These are phyloP conservation scores for Cryoendolithus antarcticus DNA, from an alignment of 2,329 filamentous ascomycete genomes.

Conservation along the genomic window DNA sequence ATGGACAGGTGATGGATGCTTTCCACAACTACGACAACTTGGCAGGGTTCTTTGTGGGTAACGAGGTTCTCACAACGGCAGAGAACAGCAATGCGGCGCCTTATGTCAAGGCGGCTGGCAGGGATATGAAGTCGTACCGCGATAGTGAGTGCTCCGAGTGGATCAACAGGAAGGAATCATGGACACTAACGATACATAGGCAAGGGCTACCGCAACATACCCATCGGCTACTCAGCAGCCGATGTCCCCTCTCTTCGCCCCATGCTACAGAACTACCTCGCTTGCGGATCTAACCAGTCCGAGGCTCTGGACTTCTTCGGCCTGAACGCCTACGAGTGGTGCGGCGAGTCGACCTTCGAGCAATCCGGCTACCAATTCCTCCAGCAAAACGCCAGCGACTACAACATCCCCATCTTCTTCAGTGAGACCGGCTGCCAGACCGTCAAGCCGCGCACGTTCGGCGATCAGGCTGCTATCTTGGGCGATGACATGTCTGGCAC, in stretches of 20 bases:
- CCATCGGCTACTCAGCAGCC: conserved; percentile 76
- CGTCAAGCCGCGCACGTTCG: conserved; percentile 48
- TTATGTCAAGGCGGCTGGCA: conserved; percentile 68
- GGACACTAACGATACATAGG: neutral
- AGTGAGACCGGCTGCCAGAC: conserved; percentile 78
- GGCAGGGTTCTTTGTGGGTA: conserved; percentile 76
- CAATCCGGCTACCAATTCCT: conserved; percentile 61
- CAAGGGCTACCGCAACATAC: conserved; percentile 68
- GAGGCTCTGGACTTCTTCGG: conserved; percentile 74
- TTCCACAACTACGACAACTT: conserved; percentile 70
- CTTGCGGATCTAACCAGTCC: conserved; percentile 57
- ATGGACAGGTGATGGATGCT: conserved; percentile 60
- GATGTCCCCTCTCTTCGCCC: conserved; percentile 61
- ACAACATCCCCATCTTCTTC: conserved; percentile 79
- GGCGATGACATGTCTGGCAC: conserved; percentile 58
- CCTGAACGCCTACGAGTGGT: conserved; percentile 51
- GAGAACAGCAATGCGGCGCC: conserved; percentile 54
- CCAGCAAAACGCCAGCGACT: conserved; percentile 53
- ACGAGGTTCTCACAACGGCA: conserved; percentile 61
- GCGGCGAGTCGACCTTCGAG: conserved; percentile 38
- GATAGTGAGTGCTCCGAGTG: conserved; percentile 61
- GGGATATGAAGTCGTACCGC: conserved; percentile 74
- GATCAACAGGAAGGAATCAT: conserved; percentile 33
- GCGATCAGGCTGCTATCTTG: conserved; percentile 66
- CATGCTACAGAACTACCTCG: conserved; percentile 61